Percentiles rank a stretch among this genome's conserved stretches.
Evolutionary conservation across 176 grass and related monocot genomes (phyloP).

Genomic region (Triticum dicoccoides): DNA sequence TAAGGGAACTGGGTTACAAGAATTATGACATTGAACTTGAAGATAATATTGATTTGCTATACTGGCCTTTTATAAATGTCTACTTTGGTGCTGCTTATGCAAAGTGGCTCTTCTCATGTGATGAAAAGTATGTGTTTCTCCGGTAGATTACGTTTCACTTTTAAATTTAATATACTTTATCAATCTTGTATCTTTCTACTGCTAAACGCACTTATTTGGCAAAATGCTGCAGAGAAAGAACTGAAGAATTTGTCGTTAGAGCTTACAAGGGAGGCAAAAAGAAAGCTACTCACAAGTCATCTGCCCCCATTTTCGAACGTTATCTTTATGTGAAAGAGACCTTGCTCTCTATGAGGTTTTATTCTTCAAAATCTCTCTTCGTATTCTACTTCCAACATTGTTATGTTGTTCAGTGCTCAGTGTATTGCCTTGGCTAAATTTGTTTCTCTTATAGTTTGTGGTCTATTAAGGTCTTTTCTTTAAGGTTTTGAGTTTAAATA

Average conservation of each 20-base stretch:
- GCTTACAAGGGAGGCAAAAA: constrained; percentile 87
- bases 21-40: constrained; percentile 66
- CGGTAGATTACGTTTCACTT: background rate
- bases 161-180: background rate
- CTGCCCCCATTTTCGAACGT: constrained; percentile 58
- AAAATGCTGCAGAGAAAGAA: constrained; percentile 75
- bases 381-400: background rate
- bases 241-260: constrained; percentile 95
- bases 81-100: constrained; percentile 96
- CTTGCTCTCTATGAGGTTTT: constrained; percentile 61
- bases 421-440: background rate
- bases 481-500: constrained; percentile 10
- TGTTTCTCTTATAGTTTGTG: constrained; percentile 9
- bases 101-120: constrained; percentile 88
- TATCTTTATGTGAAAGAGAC: constrained; percentile 83
- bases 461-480: background rate
- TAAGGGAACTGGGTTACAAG: constrained; percentile 87
- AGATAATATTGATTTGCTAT: constrained; percentile 63
- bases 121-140: constrained; percentile 72
- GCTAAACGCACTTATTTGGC: constrained; percentile 34
- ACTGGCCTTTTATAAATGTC: constrained; percentile 89
- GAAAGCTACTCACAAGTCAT: constrained; percentile 90
- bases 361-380: background rate
- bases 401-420: constrained; percentile 15
- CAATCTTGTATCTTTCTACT: constrained; percentile 15